These are phyloP conservation scores for Choricystis sp. DNA, from an alignment of 139 green algal species.

Conservation along the genomic window DNA sequence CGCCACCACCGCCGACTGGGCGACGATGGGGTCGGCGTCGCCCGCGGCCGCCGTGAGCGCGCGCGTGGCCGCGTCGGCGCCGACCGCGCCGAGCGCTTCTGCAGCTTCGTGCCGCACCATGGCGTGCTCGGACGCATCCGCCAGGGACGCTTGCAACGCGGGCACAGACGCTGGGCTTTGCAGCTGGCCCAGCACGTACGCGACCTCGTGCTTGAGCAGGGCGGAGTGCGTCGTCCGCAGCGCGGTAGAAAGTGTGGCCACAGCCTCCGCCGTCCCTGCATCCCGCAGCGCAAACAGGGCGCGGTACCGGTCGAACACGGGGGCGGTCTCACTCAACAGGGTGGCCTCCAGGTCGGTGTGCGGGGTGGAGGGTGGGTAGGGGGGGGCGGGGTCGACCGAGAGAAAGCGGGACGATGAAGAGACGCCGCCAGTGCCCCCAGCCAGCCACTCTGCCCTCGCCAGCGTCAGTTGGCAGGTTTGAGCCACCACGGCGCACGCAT, in stretches of 20 bases:
- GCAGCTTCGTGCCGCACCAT: constrained; percentile 98
- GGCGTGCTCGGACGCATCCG: constrained; percentile 59
- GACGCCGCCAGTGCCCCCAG: background rate
- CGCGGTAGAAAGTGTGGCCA: constrained; percentile 45
- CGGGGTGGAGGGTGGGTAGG: constrained; percentile 36
- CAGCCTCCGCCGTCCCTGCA: constrained; percentile 51
- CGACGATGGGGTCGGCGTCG: constrained; percentile 81
- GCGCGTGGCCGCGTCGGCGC: background rate
- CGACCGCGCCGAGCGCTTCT: constrained; percentile 80
- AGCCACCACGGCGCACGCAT: constrained; percentile 51
- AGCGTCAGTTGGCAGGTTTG: constrained; percentile 94
- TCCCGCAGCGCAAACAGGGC: constrained; percentile 95
- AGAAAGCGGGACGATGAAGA: constrained; percentile 47
- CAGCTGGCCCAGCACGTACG: constrained; percentile 97
- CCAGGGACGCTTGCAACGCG: constrained; percentile 31
- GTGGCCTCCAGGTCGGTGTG: constrained; percentile 27
- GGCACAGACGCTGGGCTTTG: constrained; percentile 41
- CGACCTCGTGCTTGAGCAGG: constrained; percentile 88
- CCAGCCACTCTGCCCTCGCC: constrained; percentile 50
- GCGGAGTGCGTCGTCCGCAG: constrained; percentile 30
- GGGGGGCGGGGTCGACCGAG: constrained; percentile 85
- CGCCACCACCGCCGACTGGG: constrained; percentile 85
- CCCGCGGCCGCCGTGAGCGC: constrained; percentile 9
- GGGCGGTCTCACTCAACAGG: constrained; percentile 52
- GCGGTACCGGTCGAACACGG: constrained; percentile 78